Base-by-base conservation (phyloP, 73 alveolate genomes). In the Paramecium primaurelia region DNA sequence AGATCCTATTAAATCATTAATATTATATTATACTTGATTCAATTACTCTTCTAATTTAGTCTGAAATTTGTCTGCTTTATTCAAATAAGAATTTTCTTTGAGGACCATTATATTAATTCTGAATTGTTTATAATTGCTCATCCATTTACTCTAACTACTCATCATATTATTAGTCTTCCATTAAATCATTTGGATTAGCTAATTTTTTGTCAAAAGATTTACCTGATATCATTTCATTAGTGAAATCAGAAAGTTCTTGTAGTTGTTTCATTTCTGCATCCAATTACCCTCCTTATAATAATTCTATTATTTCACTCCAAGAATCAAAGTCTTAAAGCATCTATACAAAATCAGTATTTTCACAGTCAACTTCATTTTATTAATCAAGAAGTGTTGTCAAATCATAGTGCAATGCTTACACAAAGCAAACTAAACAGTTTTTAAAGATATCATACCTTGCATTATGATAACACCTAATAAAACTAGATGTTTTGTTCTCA, bases 401-500 rank as follows among this genome's bases (percentile, higher is more conserved):
- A 34, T 64, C 84, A 64, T 64, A 64, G 22, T 64, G 84, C 51
- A 64, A 16, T 64, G 84, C 84, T 64, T 64, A 12, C 47, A 64
- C 84, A 64, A 64, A 64, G 84, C 84, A 64, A 64, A 64, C 84
- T 64, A 64, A 28, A 10, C 51, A 64, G 84, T 64, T 64, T 64
- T 64, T n/a, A 12, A 64, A 14, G 47, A 28, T 64, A 32, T 34
- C 22, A 32, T 64, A 64, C 84, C 84, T 12, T 64, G 84, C 84
- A 64, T 64, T 64, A 64, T 28, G 16, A 64, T 34, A 64, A 64
- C 47, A 32, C 84, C 84, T 64, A 64, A 64, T 34, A 64, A 64
- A 64, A 64, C 84, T 64, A 64, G 84, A 64, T 64, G 84, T 64
- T 64, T 64, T 34, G 84, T 64, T 64, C 84, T 64, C 84, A 64